Evolutionary conservation across 129 eudicot species (phyloP).

Genomic region (Centaurea solstitialis): DNA sequence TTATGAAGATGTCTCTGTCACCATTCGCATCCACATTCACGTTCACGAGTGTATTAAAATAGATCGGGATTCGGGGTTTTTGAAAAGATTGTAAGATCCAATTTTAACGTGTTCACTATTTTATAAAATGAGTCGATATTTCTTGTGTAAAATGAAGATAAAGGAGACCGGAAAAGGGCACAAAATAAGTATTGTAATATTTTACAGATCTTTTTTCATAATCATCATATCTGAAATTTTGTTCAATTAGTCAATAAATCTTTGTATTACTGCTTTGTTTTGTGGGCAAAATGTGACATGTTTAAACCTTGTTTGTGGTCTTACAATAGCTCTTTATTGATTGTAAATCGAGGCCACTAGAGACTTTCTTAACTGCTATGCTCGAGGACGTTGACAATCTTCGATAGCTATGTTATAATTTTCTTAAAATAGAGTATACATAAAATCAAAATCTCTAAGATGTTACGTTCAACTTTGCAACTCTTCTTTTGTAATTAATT

Average conservation of each 20-base stretch:
- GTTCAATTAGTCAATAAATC: neutral
- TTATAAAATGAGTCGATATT: conserved; percentile 23
- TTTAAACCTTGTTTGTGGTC: neutral
- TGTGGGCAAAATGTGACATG: neutral
- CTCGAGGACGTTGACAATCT: neutral
- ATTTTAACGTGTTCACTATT: neutral
- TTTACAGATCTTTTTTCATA: neutral
- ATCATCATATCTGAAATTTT: neutral
- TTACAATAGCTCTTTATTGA: too few species aligned
- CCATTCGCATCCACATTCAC: neutral
- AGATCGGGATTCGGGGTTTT: conserved; percentile 1
- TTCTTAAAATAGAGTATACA: too few species aligned
- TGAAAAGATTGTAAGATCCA: conserved; percentile 21
- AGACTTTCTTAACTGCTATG: neutral
- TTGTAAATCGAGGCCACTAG: too few species aligned
- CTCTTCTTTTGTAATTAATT: too few species aligned
- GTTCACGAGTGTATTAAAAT: conserved; percentile 1
- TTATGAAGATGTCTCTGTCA: neutral
- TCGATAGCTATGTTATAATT: too few species aligned
- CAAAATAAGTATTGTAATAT: conserved; percentile 9
- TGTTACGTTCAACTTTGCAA: too few species aligned
- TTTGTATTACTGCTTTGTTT: neutral
- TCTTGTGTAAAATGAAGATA: conserved; percentile 18
- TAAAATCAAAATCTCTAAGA: too few species aligned
- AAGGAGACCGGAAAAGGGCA: conserved; percentile 9